phyloP scores from a whole-genome alignment of 2,329 filamentous ascomycete genomes.

The Teratosphaeria pseudoeucalypti region DNA sequence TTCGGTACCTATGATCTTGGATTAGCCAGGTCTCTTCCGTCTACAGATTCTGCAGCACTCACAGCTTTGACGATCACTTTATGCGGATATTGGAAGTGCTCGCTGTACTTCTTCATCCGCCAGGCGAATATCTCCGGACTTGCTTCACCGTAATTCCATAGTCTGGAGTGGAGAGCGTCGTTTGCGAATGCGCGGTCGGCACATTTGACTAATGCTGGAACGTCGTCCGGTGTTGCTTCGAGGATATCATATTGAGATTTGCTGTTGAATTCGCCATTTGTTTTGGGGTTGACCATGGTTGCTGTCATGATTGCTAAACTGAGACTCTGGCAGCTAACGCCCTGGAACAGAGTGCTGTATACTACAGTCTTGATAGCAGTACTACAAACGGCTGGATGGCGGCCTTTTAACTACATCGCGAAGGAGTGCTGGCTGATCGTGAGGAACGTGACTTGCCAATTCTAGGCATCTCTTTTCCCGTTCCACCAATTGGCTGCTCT shows the following conservation, averaged over 20 bases:
- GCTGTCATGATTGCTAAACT: no score
- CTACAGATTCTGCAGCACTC: background rate
- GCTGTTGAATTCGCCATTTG: background rate
- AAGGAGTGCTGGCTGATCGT: background rate
- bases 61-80: background rate
- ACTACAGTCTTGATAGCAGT: background rate
- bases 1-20: background rate
- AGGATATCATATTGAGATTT: conserved; percentile 1
- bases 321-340: no score
- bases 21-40: background rate
- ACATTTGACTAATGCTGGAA: background rate
- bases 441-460: background rate
- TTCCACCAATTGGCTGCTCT: background rate
- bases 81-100: background rate
- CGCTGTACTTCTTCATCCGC: background rate
- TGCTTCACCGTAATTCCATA: background rate
- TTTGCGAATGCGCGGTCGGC: background rate
- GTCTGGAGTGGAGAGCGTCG: background rate
- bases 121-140: conserved; percentile 1
- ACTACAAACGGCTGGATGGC: no score
- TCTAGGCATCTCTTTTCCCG: background rate
- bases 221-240: background rate
- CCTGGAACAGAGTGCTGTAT: no score
- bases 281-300: background rate
- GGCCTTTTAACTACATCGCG: background rate